Conservation (phyloP, 2,329 filamentous ascomycete species). For the Polychaeton citri region DNA sequence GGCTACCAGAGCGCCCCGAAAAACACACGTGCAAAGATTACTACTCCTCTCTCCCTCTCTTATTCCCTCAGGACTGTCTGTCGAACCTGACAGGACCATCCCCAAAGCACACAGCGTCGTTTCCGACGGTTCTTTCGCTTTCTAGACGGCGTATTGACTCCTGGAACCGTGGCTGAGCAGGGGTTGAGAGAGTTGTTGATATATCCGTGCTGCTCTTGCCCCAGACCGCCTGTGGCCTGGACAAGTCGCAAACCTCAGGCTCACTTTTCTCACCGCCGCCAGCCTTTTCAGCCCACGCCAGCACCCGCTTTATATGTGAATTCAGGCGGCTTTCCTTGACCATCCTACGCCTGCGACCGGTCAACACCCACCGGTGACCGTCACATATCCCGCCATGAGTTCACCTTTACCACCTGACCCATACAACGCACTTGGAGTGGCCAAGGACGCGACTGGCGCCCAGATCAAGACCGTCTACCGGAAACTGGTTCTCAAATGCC, state of each 20-base stretch:
- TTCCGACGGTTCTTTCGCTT: no score
- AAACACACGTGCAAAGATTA: no score
- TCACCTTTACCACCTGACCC: conserved; percentile 52
- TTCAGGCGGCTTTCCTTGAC: no score
- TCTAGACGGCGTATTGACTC: no score
- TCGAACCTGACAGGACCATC: no score
- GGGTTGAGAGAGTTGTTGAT: neutral
- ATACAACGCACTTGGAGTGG: conserved; percentile 66
- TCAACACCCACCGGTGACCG: neutral
- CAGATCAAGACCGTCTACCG: conserved; percentile 85
- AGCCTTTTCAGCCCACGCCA: no score
- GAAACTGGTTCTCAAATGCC: conserved; percentile 76
- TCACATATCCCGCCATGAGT: conserved; percentile 20
- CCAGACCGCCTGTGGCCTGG: neutral
- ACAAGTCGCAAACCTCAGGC: neutral
- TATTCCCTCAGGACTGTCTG: no score
- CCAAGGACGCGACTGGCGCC: conserved; percentile 57
- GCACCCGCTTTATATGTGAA: no score
- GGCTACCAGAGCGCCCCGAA: no score
- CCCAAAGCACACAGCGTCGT: no score
- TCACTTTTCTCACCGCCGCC: neutral
- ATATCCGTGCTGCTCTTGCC: neutral
- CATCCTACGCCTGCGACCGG: no score
- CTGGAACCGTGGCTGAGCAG: neutral
- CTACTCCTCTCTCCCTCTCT: no score